Evolutionary conservation across 495 filamentous ascomycete genomes (phyloP).

Genomic region (Trichocladium antarcticum): DNA sequence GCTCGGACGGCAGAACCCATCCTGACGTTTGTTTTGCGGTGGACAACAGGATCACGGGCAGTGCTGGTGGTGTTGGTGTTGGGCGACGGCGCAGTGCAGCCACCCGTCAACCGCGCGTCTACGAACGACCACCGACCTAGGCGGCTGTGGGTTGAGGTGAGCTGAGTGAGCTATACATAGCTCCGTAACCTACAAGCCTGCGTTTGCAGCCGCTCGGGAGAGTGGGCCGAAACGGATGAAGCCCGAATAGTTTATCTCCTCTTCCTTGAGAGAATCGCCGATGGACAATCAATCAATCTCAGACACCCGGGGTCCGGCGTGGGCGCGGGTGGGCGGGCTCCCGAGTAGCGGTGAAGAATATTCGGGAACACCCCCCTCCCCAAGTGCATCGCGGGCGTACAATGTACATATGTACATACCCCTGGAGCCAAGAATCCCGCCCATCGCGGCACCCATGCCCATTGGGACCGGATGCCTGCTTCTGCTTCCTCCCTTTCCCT

Average conservation of each 20-base stretch:
- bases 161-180: background rate
- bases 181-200: background rate
- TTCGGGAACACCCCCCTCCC: background rate
- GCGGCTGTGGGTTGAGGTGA: too few relatives aligned
- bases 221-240: too few relatives aligned
- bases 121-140: too few relatives aligned
- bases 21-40: background rate
- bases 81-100: background rate
- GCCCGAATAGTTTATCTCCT: too few relatives aligned
- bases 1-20: too few relatives aligned
- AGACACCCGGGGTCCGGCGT: background rate
- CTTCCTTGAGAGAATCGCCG: too few relatives aligned
- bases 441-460: conserved; percentile 1
- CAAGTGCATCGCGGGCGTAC: too few relatives aligned
- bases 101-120: too few relatives aligned
- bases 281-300: background rate
- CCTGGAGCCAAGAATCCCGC: conserved; percentile 14
- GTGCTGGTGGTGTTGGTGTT: too few relatives aligned
- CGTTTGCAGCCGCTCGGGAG: background rate
- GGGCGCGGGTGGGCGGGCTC: too few relatives aligned
- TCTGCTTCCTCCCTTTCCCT: background rate
- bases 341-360: conserved; percentile 16
- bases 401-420: too few relatives aligned
- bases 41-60: too few relatives aligned
- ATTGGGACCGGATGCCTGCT: background rate